A percentile compares a stretch with the other conserved stretches of the same genome.
Conservation (phyloP, 2,329 filamentous ascomycete genomes). For the Claviceps sp. region DNA sequence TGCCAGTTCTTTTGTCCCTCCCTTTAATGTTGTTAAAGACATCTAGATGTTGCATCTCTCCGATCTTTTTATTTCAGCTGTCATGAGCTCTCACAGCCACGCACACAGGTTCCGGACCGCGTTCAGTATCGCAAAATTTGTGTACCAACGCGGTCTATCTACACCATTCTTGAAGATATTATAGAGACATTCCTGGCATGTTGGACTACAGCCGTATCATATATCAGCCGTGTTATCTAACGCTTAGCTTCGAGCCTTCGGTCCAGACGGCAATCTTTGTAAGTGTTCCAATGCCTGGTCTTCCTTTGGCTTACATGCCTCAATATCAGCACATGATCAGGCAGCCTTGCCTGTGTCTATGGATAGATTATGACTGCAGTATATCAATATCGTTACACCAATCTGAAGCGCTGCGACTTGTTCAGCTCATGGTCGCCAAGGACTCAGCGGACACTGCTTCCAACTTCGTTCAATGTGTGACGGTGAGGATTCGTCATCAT, state of each 20-base stretch:
- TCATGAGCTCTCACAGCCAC: slow-evolving; percentile 27
- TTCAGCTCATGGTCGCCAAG: slow-evolving; percentile 54
- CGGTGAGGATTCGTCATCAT: slow-evolving; percentile 51
- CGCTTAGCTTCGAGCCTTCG: slow-evolving; percentile 46
- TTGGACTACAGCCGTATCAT: slow-evolving; percentile 63
- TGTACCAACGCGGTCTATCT: slow-evolving; percentile 71
- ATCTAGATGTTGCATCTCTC: neutral
- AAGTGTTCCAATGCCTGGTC: slow-evolving; percentile 38
- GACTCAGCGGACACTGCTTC: slow-evolving; percentile 62
- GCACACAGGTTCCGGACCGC: slow-evolving; percentile 33
- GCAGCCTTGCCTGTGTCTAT: slow-evolving; percentile 57
- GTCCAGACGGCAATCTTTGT: slow-evolving; percentile 60
- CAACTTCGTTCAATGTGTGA: slow-evolving; percentile 53
- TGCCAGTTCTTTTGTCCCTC: no score
- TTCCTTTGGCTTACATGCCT: slow-evolving; percentile 54
- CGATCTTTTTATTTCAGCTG: neutral
- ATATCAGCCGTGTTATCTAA: no score
- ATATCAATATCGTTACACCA: slow-evolving; percentile 64
- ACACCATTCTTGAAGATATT: slow-evolving; percentile 65
- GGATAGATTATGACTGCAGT: slow-evolving; percentile 41
- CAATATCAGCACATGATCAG: slow-evolving; percentile 53
- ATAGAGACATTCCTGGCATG: slow-evolving; percentile 57
- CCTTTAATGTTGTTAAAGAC: neutral
- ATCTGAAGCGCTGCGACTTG: slow-evolving; percentile 73
- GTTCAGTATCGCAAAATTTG: slow-evolving; percentile 32